phyloP scores from a whole-genome alignment of 495 filamentous ascomycete genomes.

The Xylaria scruposa region DNA sequence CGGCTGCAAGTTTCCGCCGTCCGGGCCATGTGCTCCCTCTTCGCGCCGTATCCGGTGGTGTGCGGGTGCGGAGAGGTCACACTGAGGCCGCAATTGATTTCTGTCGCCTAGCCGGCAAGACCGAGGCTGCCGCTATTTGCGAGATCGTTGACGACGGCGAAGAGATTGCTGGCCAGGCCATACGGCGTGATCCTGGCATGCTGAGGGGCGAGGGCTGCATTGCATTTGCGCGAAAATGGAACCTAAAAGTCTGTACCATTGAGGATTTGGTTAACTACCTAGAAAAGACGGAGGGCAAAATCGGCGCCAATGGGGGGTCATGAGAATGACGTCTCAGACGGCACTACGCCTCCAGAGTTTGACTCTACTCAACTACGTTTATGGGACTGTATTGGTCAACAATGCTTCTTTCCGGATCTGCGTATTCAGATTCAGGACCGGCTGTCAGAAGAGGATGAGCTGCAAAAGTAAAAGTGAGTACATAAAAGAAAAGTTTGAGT shows the following conservation, averaged over 20 bases:
- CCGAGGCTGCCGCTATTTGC: slow-evolving; percentile 79
- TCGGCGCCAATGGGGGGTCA: slow-evolving; percentile 46
- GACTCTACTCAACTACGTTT: background rate
- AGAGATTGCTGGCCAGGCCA: slow-evolving; percentile 61
- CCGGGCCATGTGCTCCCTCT: slow-evolving; percentile 94
- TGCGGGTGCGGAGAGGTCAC: slow-evolving; percentile 79
- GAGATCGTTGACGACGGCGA: slow-evolving; percentile 84
- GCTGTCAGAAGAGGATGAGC: background rate
- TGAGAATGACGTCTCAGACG: background rate
- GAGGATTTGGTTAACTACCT: slow-evolving; percentile 84
- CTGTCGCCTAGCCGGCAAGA: slow-evolving; percentile 78
- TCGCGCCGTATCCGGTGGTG: slow-evolving; percentile 78
- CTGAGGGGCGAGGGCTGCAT: slow-evolving; percentile 91
- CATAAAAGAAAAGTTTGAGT: background rate
- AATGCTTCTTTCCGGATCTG: background rate
- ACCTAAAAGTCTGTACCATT: slow-evolving; percentile 93
- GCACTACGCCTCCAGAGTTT: background rate
- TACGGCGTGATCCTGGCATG: slow-evolving; percentile 75
- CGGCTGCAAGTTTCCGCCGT: slow-evolving; percentile 68
- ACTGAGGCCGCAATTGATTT: slow-evolving; percentile 93
- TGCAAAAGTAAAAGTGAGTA: background rate
- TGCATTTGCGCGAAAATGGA: slow-evolving; percentile 85
- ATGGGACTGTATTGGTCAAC: background rate
- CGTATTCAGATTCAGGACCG: background rate
- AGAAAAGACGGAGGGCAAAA: slow-evolving; percentile 67